phyloP scores from a whole-genome alignment of 805 yeast species.

The Spathaspora sp. region DNA sequence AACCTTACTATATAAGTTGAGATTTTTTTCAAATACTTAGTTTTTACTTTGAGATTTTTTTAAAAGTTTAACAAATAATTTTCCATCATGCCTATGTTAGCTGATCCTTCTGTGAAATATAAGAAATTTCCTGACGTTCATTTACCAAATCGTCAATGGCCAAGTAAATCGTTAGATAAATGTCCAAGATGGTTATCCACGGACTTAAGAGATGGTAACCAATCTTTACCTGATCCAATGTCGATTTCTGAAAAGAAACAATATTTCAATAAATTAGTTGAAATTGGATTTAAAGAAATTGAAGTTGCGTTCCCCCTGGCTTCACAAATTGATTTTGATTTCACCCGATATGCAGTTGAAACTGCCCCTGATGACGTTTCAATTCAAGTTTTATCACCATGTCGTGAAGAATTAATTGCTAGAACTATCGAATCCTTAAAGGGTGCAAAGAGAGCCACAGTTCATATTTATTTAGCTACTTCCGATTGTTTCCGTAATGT shows the following conservation, averaged over 20 bases:
- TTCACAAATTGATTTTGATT: slow-evolving; percentile 78
- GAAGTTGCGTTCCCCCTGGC: slow-evolving; percentile 82
- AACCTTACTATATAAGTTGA: no score
- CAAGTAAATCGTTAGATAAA: slow-evolving; percentile 56
- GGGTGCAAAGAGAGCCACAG: slow-evolving; percentile 74
- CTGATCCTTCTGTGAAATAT: slow-evolving; percentile 66
- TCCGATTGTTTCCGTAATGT: slow-evolving; percentile 71
- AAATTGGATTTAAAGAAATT: slow-evolving; percentile 75
- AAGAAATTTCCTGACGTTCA: slow-evolving; percentile 50
- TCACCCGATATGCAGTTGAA: slow-evolving; percentile 71
- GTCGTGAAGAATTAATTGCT: slow-evolving; percentile 67
- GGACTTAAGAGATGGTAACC: slow-evolving; percentile 79
- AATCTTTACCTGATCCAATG: slow-evolving; percentile 82
- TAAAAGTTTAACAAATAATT: slow-evolving; percentile 37
- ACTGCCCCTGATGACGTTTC: slow-evolving; percentile 74
- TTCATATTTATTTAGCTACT: slow-evolving; percentile 74
- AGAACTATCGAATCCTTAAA: slow-evolving; percentile 69
- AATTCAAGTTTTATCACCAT: slow-evolving; percentile 73
- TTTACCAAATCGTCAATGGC: slow-evolving; percentile 69
- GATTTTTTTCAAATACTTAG: no score
- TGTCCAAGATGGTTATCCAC: slow-evolving; percentile 83
- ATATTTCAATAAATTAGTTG: slow-evolving; percentile 67
- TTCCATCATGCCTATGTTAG: slow-evolving; percentile 63
- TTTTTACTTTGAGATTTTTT: no score
- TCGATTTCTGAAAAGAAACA: slow-evolving; percentile 70